Evolutionary conservation across 2,329 filamentous ascomycete genomes (phyloP), one percentile per base, ranked within the genome.

Genomic region (Thelonectria olida): DNA sequence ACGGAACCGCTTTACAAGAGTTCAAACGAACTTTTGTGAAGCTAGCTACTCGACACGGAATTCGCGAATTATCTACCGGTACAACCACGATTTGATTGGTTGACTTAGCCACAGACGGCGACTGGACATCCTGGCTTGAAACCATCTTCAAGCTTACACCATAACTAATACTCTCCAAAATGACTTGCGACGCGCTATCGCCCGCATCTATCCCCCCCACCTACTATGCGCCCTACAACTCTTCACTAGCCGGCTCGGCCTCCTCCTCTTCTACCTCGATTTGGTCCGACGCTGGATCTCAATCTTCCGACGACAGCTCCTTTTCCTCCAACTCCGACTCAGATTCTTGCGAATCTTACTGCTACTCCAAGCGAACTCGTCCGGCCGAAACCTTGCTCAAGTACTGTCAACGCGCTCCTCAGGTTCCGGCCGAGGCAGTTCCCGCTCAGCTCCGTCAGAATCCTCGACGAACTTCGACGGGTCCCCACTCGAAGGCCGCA

Each of bases 211-310:
- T 77, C 65, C 74, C 78, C 68, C 77, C 80, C 63, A 67, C 70
- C 72, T 80, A 75, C 75, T 82, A 85, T 81, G 80, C 80, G 62
- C 85, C 88, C 67, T 94, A 92, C 78, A 87, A 86, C 75, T 86
- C 88, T 61, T 89, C 90, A 41, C 80, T 93, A 82, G 87, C 89
- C 73, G 90, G 90, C 58, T 92, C 91, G 69, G 88, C 90, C 60
- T 93, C 92, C 27, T 90, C 90, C 57, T 93, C 91, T 19, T 86
- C 90, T 59, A 87, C 88, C 57, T 96, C 92, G 31, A 84, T 93
- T 70, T 96, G 92, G 84, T 96, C 92, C 67, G 84, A 90, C 72
- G 85, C 83, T 51, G 90, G 88, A 57, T 89, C 87, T 19, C 90
- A 92, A 78, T 83, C 84, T 64, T 92, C 91, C 54, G 87, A 90